A percentile compares a stretch with the other conserved stretches of the same genome.
phyloP scores from a whole-genome alignment of 2,329 filamentous ascomycete genomes.

The Fragosphaeria purpurea region DNA sequence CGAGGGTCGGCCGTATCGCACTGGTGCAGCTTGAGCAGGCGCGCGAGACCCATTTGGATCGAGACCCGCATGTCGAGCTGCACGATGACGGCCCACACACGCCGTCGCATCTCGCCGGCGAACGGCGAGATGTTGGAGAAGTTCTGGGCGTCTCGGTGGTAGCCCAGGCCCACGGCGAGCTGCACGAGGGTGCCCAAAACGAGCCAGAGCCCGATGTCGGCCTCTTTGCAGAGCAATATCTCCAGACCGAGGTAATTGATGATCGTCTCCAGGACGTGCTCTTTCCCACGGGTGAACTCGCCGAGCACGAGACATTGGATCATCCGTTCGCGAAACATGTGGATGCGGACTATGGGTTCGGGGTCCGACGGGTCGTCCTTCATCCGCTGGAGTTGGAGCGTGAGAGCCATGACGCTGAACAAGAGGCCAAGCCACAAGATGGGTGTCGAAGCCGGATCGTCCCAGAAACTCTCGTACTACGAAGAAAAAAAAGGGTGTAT shows the following conservation, averaged over 20 bases:
- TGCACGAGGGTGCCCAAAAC: conserved; percentile 18
- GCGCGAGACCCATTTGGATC: conserved; percentile 42
- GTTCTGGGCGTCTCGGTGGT: conserved; percentile 37
- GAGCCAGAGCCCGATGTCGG: conserved; percentile 17
- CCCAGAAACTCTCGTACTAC: conserved; percentile 22
- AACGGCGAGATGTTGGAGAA: conserved; percentile 34
- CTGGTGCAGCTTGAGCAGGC: conserved; percentile 35
- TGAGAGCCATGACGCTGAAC: conserved; percentile 20
- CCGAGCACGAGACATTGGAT: conserved; percentile 22
- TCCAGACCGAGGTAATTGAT: conserved; percentile 17
- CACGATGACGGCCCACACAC: conserved; percentile 36
- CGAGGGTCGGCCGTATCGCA: conserved; percentile 35
- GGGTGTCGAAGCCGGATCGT: conserved; percentile 6
- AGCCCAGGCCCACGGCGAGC: conserved; percentile 26
- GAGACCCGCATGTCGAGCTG: conserved; percentile 39
- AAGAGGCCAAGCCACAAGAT: conserved; percentile 21
- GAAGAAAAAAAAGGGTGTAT: conserved; percentile 12
- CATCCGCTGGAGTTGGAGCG: conserved; percentile 17
- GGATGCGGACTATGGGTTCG: conserved; percentile 11
- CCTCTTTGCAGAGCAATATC: not conserved
- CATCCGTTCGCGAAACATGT: conserved; percentile 16
- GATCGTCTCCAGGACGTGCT: conserved; percentile 19
- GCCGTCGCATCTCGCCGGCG: conserved; percentile 40
- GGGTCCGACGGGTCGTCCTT: conserved; percentile 14
- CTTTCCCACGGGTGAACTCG: conserved; percentile 20